Percentiles rank a stretch among this genome's conserved stretches.
These are phyloP conservation scores for Pythium sukuiense DNA, from an alignment of 352 stramenopile species.

Conservation along the genomic window DNA sequence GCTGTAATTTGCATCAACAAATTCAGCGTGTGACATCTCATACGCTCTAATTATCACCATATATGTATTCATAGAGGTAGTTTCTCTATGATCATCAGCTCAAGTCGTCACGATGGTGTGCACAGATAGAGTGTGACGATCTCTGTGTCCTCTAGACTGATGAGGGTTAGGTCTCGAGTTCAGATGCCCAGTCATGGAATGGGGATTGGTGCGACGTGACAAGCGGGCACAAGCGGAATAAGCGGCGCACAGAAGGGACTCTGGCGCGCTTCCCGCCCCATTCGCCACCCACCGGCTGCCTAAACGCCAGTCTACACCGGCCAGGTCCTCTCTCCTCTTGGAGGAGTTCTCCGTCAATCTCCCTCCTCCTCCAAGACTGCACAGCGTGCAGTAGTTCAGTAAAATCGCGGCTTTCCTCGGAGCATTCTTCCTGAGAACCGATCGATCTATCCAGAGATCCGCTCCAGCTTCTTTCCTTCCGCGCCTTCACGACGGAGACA, in stretches of 20 bases:
- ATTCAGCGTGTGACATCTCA: too few species aligned
- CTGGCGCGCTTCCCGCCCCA: neutral
- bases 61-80: too few species aligned
- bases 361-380: neutral
- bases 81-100: too few species aligned
- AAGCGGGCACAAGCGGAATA: conserved; percentile 1
- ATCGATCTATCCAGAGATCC: neutral
- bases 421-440: neutral
- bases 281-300: conserved; percentile 1
- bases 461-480: neutral
- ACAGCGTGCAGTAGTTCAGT: conserved; percentile 1
- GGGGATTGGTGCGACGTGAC: conserved; percentile 2
- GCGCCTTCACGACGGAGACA: neutral
- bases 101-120: too few species aligned
- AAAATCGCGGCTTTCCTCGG: neutral
- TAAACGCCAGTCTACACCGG: neutral
- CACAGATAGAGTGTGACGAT: neutral
- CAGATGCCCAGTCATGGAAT: neutral
- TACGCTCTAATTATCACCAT: too few species aligned
- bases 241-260: neutral
- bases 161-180: neutral
- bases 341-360: neutral
- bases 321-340: neutral
- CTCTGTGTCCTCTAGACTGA: conserved; percentile 1
- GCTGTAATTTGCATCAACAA: too few species aligned